Evolutionary conservation across 129 eudicot genomes (phyloP).

Genomic region (Flaveria bidentis): DNA sequence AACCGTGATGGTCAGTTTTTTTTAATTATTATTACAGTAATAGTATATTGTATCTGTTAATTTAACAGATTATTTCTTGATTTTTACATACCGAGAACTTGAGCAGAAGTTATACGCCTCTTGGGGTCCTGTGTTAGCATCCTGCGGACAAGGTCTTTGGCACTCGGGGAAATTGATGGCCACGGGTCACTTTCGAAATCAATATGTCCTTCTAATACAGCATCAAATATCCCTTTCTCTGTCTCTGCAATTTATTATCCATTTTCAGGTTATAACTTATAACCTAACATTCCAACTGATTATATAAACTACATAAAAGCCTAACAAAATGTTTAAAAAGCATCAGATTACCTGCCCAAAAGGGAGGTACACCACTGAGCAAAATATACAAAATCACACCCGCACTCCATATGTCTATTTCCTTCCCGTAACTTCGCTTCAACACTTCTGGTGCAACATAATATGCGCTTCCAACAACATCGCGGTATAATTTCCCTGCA

Average conservation of each 20-base stretch:
- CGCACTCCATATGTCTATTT: conserved; percentile 87
- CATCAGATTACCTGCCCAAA: conserved; percentile 79
- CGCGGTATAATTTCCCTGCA: conserved; percentile 80
- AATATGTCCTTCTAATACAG: conserved; percentile 63
- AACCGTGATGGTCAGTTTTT: neutral
- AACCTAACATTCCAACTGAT: neutral
- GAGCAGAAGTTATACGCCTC: conserved; percentile 73
- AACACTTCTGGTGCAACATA: conserved; percentile 96
- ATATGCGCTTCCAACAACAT: conserved; percentile 85
- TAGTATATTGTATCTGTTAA: neutral
- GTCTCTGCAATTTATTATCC: conserved; percentile 45
- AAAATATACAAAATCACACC: conserved; percentile 86
- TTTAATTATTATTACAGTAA: neutral
- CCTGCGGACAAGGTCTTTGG: conserved; percentile 76
- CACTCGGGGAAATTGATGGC: conserved; percentile 80
- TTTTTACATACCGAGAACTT: conserved; percentile 70
- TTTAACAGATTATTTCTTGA: neutral
- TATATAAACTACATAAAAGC: neutral
- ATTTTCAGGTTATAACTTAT: conserved; percentile 4
- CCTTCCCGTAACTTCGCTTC: conserved; percentile 72
- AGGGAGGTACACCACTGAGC: conserved; percentile 93
- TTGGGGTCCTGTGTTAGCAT: conserved; percentile 82
- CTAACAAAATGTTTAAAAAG: neutral
- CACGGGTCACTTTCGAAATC: conserved; percentile 79
- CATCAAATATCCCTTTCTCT: conserved; percentile 82